Percentiles rank a stretch among this genome's conserved stretches.
Conservation (phyloP, 352 stramenopile species). For the Globisporangium spinosum region DNA sequence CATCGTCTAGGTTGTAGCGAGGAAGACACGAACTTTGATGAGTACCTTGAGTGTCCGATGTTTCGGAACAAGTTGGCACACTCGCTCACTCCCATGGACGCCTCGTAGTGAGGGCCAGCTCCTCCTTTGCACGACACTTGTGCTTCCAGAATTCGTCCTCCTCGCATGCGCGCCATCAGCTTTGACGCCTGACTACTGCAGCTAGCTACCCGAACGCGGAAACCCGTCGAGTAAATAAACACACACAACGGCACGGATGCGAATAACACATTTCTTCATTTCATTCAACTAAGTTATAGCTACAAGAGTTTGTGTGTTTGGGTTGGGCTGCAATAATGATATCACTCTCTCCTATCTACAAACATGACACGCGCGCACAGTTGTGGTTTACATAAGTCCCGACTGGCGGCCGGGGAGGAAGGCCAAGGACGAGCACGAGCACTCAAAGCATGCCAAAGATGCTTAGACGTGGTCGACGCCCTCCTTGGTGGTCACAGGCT, state of each 20-base stretch:
- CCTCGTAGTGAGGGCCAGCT: too few species aligned
- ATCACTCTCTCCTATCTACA: slow-evolving; percentile 12
- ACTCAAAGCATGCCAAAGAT: background rate
- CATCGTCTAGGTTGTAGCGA: too few species aligned
- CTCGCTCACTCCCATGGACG: too few species aligned
- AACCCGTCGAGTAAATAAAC: too few species aligned
- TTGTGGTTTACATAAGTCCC: background rate
- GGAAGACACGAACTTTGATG: too few species aligned
- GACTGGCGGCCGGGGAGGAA: background rate
- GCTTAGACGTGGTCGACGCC: slow-evolving; percentile 25
- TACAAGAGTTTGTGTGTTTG: slow-evolving; percentile 5
- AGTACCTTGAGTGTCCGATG: too few species aligned
- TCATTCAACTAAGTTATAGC: slow-evolving; percentile 10
- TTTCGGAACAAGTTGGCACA: too few species aligned
- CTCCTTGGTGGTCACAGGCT: slow-evolving; percentile 25
- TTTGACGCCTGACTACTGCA: too few species aligned
- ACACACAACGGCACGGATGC: background rate
- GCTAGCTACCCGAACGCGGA: too few species aligned
- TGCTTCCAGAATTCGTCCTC: too few species aligned
- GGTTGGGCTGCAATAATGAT: slow-evolving; percentile 8
- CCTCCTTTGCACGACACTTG: too few species aligned
- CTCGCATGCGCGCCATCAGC: too few species aligned
- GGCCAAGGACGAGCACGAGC: background rate
- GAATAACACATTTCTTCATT: background rate
- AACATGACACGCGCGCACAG: background rate